Percentiles rank a stretch among this genome's conserved stretches.
These are phyloP conservation scores for Pichia paraexigua DNA, from an alignment of 805 yeast species.

Conservation along the genomic window DNA sequence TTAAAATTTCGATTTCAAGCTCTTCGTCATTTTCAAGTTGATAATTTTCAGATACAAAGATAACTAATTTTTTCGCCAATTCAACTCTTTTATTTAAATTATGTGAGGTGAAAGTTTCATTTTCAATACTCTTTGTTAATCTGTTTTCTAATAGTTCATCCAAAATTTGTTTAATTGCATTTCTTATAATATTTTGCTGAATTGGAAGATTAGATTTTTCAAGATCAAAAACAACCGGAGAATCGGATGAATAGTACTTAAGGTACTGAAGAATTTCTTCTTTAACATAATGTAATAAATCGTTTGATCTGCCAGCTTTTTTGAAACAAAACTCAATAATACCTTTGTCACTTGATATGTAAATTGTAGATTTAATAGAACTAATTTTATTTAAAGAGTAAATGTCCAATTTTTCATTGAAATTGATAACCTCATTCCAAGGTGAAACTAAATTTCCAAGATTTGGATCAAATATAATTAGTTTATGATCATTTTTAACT, in stretches of 20 bases:
- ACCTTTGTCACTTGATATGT: conserved; percentile 49
- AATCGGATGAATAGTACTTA: conserved; percentile 37
- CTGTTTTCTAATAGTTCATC: conserved; percentile 50
- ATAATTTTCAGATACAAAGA: conserved; percentile 19
- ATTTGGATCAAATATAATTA: conserved; percentile 55
- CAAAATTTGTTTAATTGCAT: conserved; percentile 43
- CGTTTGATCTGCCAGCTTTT: conserved; percentile 17
- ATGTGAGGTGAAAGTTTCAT: conserved; percentile 35
- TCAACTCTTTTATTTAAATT: conserved; percentile 44
- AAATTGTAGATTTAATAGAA: conserved; percentile 4
- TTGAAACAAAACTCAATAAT: conserved; percentile 51
- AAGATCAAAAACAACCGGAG: conserved; percentile 17
- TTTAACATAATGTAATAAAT: conserved; percentile 36
- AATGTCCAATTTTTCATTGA: conserved; percentile 45
- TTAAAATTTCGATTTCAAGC: conserved; percentile 12
- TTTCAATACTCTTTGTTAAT: conserved; percentile 40
- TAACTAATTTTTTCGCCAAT: conserved; percentile 14
- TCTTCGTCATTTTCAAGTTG: conserved; percentile 5
- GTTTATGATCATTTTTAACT: conserved; percentile 10
- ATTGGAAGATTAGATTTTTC: conserved; percentile 33
- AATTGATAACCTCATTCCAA: conserved; percentile 76
- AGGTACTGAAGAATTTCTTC: conserved; percentile 82
- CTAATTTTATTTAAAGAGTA: conserved; percentile 45
- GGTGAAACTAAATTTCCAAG: conserved; percentile 20
- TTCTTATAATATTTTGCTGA: conserved; percentile 37